phyloP scores from a whole-genome alignment of 1,284 basidiomycete species.

The Fomitopsis schrenkii region DNA sequence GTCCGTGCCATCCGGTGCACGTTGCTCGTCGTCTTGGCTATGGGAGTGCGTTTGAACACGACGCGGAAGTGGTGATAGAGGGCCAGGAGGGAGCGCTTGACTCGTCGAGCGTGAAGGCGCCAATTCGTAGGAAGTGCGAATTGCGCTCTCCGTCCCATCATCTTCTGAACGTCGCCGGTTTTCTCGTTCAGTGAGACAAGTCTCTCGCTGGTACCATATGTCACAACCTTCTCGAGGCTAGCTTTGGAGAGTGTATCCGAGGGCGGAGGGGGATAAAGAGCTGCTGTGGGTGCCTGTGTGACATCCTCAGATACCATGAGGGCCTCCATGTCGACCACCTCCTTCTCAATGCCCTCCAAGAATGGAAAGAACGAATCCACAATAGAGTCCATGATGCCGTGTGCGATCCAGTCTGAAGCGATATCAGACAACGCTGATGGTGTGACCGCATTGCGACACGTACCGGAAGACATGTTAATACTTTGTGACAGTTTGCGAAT shows the following conservation, averaged over 20 bases:
- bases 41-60: conserved; percentile 13
- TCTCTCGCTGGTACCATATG: background rate
- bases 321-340: conserved; percentile 77
- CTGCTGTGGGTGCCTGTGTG: background rate
- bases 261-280: background rate
- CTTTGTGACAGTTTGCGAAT: conserved; percentile 57
- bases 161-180: conserved; percentile 3
- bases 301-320: conserved; percentile 47
- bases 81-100: conserved; percentile 13
- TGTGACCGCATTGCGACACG: conserved; percentile 12
- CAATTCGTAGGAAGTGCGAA: conserved; percentile 21
- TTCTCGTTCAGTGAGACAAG: conserved; percentile 10
- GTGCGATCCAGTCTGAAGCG: conserved; percentile 86
- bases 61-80: conserved; percentile 12
- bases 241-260: background rate
- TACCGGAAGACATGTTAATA: conserved; percentile 67
- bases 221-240: background rate
- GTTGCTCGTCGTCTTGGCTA: conserved; percentile 34
- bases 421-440: background rate
- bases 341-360: conserved; percentile 78
- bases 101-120: conserved; percentile 16
- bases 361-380: conserved; percentile 94
- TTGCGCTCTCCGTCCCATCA: conserved; percentile 10
- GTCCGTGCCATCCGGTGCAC: conserved; percentile 77
- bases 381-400: conserved; percentile 90